A percentile compares a stretch with the other conserved stretches of the same genome.
Evolutionary conservation across 345 rosid species (phyloP).

Genomic region (Balakata baccata): DNA sequence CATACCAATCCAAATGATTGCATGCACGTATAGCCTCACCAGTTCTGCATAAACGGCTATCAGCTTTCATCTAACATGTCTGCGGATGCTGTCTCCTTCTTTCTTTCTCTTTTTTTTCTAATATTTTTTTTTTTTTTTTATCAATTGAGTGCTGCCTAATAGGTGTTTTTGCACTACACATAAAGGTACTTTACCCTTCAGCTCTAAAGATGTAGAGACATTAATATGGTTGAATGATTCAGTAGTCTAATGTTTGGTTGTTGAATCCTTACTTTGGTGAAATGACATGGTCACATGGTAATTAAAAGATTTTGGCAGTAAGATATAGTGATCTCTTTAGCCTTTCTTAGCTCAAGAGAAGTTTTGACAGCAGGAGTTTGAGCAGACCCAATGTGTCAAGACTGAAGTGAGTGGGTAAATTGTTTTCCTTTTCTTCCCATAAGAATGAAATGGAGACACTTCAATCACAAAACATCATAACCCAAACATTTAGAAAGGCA

Average conservation of each 20-base stretch:
- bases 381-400: not conserved
- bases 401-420: not conserved
- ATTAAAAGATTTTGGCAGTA: not conserved
- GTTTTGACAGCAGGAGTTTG: not conserved
- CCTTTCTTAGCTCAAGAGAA: not conserved
- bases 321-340: not conserved
- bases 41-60: too few species aligned
- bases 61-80: too few species aligned
- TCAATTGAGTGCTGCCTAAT: not conserved
- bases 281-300: not conserved
- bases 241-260: not conserved
- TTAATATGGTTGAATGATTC: not conserved
- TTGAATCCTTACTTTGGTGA: not conserved
- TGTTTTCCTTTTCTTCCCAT: not conserved
- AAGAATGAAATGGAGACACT: not conserved
- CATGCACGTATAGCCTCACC: not conserved
- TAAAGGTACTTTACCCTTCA: not conserved
- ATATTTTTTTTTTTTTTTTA: too few species aligned
- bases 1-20: not conserved
- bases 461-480: not conserved
- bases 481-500: not conserved
- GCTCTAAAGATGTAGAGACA: not conserved
- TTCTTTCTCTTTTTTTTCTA: too few species aligned
- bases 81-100: too few species aligned
- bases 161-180: not conserved